These are phyloP conservation scores for Cyclotella kingstonii DNA, from an alignment of 108 stramenopile genomes.

Conservation along the genomic window DNA sequence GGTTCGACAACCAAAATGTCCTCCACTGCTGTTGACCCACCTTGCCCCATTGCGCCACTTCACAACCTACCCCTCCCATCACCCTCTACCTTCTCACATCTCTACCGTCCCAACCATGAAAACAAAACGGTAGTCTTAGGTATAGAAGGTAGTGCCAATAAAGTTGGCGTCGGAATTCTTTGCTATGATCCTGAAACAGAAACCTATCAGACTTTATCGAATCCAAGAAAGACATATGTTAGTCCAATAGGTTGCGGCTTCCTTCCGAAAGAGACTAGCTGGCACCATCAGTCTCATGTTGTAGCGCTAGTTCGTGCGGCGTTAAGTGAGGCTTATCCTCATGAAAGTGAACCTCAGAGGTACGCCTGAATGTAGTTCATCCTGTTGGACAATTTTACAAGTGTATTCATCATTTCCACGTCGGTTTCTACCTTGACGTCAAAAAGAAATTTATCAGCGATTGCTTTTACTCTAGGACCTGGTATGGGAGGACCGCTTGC, in stretches of 20 bases:
- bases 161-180: slow-evolving; percentile 95
- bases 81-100: slow-evolving; percentile 26
- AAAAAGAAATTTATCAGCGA: slow-evolving; percentile 54
- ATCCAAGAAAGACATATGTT: slow-evolving; percentile 96
- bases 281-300: slow-evolving; percentile 96
- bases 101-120: slow-evolving; percentile 26
- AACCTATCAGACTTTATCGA: slow-evolving; percentile 89
- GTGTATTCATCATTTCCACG: neutral
- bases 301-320: slow-evolving; percentile 89
- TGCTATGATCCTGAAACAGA: slow-evolving; percentile 62
- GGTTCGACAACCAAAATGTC: no score
- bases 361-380: neutral
- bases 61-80: slow-evolving; percentile 44
- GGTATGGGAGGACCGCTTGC: slow-evolving; percentile 99
- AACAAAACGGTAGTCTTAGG: slow-evolving; percentile 72
- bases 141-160: slow-evolving; percentile 99
- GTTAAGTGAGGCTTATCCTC: slow-evolving; percentile 81
- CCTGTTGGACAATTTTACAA: neutral
- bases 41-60: slow-evolving; percentile 38
- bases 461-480: slow-evolving; percentile 93
- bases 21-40: slow-evolving; percentile 39
- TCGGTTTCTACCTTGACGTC: neutral
- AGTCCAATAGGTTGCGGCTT: slow-evolving; percentile 96
- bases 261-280: slow-evolving; percentile 94
- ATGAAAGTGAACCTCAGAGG: slow-evolving; percentile 41